Conservation (phyloP, 192 early-diverging fungal genomes). For the Dimargaris verticillata region DNA sequence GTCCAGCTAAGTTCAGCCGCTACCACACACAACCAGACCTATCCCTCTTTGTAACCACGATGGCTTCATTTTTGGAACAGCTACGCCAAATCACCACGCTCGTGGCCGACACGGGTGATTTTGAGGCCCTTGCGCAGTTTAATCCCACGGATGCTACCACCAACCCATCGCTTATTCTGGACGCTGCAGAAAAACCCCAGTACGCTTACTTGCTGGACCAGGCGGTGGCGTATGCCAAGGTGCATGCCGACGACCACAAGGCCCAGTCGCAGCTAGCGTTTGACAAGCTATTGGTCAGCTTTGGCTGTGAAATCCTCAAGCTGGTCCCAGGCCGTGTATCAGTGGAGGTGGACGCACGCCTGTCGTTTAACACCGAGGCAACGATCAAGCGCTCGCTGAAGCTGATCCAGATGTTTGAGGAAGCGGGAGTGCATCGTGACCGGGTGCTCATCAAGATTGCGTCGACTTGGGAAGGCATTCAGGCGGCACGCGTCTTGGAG, state of each 20-base stretch:
- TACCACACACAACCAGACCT: too few species aligned
- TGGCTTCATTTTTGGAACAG: constrained; percentile 61
- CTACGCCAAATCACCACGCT: constrained; percentile 88
- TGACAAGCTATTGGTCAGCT: constrained; percentile 92
- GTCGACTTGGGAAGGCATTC: constrained; percentile 98
- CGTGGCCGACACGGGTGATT: constrained; percentile 96
- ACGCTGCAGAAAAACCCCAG: constrained; percentile 71
- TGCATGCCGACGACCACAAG: constrained; percentile 39
- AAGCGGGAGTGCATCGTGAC: constrained; percentile 68
- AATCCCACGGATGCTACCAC: constrained; percentile 98
- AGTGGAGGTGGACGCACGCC: constrained; percentile 91
- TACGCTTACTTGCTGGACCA: constrained; percentile 78
- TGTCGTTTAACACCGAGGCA: constrained; percentile 88
- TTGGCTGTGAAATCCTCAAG: constrained; percentile 90
- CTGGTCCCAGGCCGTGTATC: constrained; percentile 95
- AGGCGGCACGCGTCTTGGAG: constrained; percentile 86
- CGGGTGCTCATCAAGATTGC: constrained; percentile 98
- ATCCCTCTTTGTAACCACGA: too few species aligned
- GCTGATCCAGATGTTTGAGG: constrained; percentile 83
- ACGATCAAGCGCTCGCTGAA: constrained; percentile 79
- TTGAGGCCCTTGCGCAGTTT: constrained; percentile 91
- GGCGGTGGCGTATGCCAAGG: constrained; percentile 73
- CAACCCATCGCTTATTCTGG: constrained; percentile 94
- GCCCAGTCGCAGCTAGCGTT: constrained; percentile 70
- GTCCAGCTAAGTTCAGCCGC: too few species aligned